Base-by-base conservation (phyloP, 768 basidiomycete species). In the Trametes gibbosa region DNA sequence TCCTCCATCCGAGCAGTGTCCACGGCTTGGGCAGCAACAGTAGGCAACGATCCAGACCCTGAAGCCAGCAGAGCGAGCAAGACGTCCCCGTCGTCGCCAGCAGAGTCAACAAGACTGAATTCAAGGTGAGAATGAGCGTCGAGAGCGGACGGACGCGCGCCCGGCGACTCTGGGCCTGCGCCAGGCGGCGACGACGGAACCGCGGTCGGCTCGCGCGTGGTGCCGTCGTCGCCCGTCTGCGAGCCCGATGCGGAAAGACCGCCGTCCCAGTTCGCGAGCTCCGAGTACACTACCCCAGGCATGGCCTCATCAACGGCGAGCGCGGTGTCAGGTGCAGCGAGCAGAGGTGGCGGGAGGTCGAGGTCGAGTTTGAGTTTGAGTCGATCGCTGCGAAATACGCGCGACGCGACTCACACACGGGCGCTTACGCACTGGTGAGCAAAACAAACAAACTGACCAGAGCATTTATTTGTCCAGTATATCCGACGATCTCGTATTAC, bases 261-360 rank as follows among this genome's bases (percentile, higher is more conserved):
- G 58, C 64, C 64, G 52, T 65, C 61, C 64, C 64, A 65, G 43
- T 65, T 65, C 6, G 64, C 60, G 43, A 65, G 61, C 34, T 50
- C 50, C 21, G 64, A 65, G 55, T 53, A 65, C 2, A 29, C 39
- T 29, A 49, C 10, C 19, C 47, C 55, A 34, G 61, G 43, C 61
- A 62, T 62, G 40, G 29, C 13, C n/a, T 17, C 54, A 56, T 53
- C 37, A 25, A 53, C 34, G 34, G 34, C 14, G 34, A 6, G 34
- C 6, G 34, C 34, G 14, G 34, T 45, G 35, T 29, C 5, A 16
- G 19, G 17, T 9, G 42, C 27, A 32, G 50, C 4, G 51, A 27
- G 23, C 10, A 24, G 5, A n/a, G 34, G 35, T 17, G 32, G 21
- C 14, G 5, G 5, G 14, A 14, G 54, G 35, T 9, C 8, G 24